Evolutionary conservation across 108 stramenopile species (phyloP).

Genomic region (Craspedostauros australis): DNA sequence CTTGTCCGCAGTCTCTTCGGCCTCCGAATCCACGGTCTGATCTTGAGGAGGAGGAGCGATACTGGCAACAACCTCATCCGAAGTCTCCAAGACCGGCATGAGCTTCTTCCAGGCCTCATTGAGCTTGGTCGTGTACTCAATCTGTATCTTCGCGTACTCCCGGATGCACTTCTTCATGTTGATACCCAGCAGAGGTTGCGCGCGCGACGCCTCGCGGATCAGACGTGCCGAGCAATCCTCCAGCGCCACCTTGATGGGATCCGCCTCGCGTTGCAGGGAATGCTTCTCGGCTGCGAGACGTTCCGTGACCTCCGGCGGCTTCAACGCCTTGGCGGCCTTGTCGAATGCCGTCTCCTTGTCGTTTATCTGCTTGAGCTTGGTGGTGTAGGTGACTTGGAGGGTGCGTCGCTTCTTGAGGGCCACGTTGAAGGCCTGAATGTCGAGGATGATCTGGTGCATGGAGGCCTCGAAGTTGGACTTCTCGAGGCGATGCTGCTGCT

Average conservation of each 20-base stretch:
- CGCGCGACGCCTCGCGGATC: slow-evolving; percentile 62
- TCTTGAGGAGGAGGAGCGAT: too few relatives aligned
- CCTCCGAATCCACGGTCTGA: too few relatives aligned
- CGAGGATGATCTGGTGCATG: slow-evolving; percentile 61
- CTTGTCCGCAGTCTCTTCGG: too few relatives aligned
- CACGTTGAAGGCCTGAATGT: slow-evolving; percentile 65
- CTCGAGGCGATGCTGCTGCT: slow-evolving; percentile 76
- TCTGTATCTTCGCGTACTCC: slow-evolving; percentile 70
- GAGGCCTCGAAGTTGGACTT: slow-evolving; percentile 56
- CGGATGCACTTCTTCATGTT: slow-evolving; percentile 49
- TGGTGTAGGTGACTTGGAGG: slow-evolving; percentile 58
- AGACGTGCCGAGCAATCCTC: slow-evolving; percentile 65
- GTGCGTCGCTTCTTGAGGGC: slow-evolving; percentile 76
- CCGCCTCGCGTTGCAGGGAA: slow-evolving; percentile 28
- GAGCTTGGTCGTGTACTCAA: slow-evolving; percentile 69
- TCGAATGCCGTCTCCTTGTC: slow-evolving; percentile 40
- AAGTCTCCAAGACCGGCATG: slow-evolving; percentile 42
- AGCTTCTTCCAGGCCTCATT: slow-evolving; percentile 70
- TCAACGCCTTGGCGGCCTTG: slow-evolving; percentile 31
- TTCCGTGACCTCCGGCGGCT: slow-evolving; percentile 26
- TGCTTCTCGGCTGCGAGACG: slow-evolving; percentile 25
- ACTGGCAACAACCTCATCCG: too few relatives aligned
- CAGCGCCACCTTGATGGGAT: slow-evolving; percentile 46
- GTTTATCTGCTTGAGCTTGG: slow-evolving; percentile 51
- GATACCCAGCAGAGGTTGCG: slow-evolving; percentile 58